Evolutionary conservation across 257 asterid genomes (phyloP).

Genomic region (Ilex aquifolium): DNA sequence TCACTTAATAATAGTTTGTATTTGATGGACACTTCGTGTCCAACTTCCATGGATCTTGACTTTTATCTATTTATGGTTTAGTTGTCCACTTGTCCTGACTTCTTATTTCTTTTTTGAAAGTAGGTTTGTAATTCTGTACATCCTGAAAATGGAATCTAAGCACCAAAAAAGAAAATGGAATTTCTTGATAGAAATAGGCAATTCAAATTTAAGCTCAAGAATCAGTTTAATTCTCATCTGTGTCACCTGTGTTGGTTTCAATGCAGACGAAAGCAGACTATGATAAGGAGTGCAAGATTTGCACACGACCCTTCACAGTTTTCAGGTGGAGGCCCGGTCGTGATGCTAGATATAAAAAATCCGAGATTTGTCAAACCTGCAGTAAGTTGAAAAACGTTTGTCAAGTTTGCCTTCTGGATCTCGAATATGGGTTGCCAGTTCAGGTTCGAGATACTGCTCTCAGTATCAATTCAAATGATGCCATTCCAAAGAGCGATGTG

Average conservation of each 20-base stretch:
- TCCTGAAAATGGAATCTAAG: too few relatives aligned
- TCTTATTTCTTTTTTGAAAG: conserved; percentile 1
- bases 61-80: too few relatives aligned
- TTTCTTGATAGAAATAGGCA: too few relatives aligned
- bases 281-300: conserved; percentile 97
- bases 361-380: conserved; percentile 97
- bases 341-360: conserved; percentile 92
- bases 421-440: conserved; percentile 94
- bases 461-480: conserved; percentile 75
- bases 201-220: too few relatives aligned
- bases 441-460: conserved; percentile 97
- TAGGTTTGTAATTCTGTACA: conserved; percentile 1
- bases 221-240: too few relatives aligned
- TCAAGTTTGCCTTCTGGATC: conserved; percentile 97
- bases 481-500: conserved; percentile 98
- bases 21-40: too few relatives aligned
- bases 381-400: conserved; percentile 96
- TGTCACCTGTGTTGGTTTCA: not conserved
- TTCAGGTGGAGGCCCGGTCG: conserved; percentile 99
- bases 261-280: conserved; percentile 87
- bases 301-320: conserved; percentile 92
- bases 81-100: not conserved
- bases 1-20: too few relatives aligned
- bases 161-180: too few relatives aligned
- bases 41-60: too few relatives aligned